Conservation (phyloP, 2,329 filamentous ascomycete genomes). For the Fusarium verrucosum region DNA sequence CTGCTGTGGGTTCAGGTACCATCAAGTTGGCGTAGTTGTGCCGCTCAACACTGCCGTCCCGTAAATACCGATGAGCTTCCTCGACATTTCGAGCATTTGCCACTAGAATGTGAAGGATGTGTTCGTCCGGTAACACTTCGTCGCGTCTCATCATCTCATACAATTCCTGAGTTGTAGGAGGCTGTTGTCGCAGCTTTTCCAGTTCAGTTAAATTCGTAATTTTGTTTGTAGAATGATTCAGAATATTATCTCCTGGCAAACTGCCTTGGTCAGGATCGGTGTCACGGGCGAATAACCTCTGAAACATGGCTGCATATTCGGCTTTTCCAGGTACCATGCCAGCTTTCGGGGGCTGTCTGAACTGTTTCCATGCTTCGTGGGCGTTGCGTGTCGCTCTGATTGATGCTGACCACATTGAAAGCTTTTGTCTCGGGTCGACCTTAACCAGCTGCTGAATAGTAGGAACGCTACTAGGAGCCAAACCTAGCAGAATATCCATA, state of each 20-base stretch:
- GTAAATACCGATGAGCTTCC: constrained; percentile 60
- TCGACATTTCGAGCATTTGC: constrained; percentile 59
- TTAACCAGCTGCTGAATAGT: constrained; percentile 61
- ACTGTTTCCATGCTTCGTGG: constrained; percentile 67
- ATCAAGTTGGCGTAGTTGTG: constrained; percentile 31
- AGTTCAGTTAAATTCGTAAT: constrained; percentile 68
- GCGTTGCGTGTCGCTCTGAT: constrained; percentile 68
- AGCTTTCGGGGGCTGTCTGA: constrained; percentile 51
- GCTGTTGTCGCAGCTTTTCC: constrained; percentile 68
- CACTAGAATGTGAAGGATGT: constrained; percentile 66
- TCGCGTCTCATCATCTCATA: constrained; percentile 66
- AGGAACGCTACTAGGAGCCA: constrained; percentile 59
- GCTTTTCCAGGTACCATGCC: constrained; percentile 50
- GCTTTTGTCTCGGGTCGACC: constrained; percentile 23
- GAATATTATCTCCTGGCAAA: constrained; percentile 68
- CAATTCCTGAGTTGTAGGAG: constrained; percentile 67
- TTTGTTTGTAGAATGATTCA: constrained; percentile 53
- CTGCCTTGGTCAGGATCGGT: constrained; percentile 42
- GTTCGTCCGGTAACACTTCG: constrained; percentile 58
- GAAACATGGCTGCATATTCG: constrained; percentile 69
- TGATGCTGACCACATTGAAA: constrained; percentile 62
- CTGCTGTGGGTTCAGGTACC: constrained; percentile 37
- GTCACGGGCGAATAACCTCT: constrained; percentile 59
- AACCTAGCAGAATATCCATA: constrained; percentile 63
- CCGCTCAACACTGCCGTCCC: constrained; percentile 50